Evolutionary conservation across 495 filamentous ascomycete species (phyloP).

Genomic region (Penicillium daleae): DNA sequence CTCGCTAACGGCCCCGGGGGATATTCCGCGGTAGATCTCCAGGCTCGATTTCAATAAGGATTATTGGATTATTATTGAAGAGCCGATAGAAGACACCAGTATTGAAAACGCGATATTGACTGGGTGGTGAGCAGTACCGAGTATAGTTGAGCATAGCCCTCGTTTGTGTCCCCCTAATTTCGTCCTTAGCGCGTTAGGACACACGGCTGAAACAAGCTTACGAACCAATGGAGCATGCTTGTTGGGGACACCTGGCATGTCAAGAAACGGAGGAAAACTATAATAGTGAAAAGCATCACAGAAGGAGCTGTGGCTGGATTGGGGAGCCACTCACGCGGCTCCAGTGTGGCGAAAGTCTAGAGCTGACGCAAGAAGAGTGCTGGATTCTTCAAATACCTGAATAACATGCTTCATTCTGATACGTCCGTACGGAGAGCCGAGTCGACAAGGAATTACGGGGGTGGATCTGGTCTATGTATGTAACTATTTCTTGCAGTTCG

Average conservation of each 20-base stretch:
- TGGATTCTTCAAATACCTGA: not conserved
- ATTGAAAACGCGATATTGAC: not conserved
- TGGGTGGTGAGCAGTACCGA: not conserved
- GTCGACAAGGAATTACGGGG: conserved; percentile 18
- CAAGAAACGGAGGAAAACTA: conserved; percentile 4
- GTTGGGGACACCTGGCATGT: conserved; percentile 15
- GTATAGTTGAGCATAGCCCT: not conserved
- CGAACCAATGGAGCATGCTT: conserved; percentile 11
- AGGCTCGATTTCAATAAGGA: conserved; percentile 21
- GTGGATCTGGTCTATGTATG: conserved; percentile 16
- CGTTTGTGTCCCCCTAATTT: not conserved
- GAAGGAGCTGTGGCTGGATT: conserved; percentile 17
- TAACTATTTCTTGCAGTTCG: not conserved
- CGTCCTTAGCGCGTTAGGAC: conserved; percentile 1
- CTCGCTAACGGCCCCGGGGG: conserved; percentile 23
- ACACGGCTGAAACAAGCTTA: conserved; percentile 15
- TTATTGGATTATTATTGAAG: not conserved
- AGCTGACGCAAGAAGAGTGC: conserved; percentile 16
- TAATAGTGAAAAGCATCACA: not conserved
- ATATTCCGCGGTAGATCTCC: conserved; percentile 28
- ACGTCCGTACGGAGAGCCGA: not conserved
- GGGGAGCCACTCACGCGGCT: conserved; percentile 16
- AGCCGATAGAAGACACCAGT: not conserved
- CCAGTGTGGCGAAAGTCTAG: conserved; percentile 22
- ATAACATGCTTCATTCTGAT: not conserved